A percentile compares a stretch with the other conserved stretches of the same genome.
Conservation (phyloP, 495 filamentous ascomycete genomes). For the Xylaria castorea region DNA sequence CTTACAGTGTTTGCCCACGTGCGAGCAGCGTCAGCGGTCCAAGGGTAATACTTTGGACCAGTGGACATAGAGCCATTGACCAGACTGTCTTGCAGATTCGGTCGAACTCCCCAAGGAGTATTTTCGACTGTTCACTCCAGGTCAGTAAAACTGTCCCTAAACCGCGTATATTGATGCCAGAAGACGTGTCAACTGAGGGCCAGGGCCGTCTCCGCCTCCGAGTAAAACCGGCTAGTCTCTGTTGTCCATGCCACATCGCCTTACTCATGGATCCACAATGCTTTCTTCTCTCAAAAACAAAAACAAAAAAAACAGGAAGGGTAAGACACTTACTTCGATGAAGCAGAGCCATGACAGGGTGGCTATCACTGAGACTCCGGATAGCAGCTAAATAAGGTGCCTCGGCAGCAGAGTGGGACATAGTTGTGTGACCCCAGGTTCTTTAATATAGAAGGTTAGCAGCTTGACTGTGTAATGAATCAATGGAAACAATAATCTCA, state of each 20-base stretch:
- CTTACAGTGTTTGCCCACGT: slow-evolving; percentile 19
- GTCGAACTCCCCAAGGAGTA: slow-evolving; percentile 39
- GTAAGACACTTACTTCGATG: slow-evolving; percentile 37
- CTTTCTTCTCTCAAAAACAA: background rate
- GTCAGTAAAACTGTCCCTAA: slow-evolving; percentile 33
- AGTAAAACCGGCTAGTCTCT: background rate
- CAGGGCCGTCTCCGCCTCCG: background rate
- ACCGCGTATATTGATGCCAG: background rate
- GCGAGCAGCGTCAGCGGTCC: slow-evolving; percentile 25
- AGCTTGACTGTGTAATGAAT: background rate
- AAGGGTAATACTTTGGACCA: slow-evolving; percentile 23
- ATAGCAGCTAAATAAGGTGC: slow-evolving; percentile 45
- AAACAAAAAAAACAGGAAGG: background rate
- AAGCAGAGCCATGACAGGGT: slow-evolving; percentile 38
- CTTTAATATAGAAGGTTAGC: background rate
- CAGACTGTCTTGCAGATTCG: slow-evolving; percentile 33
- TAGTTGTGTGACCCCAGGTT: slow-evolving; percentile 41
- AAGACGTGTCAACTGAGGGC: background rate
- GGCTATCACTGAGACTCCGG: slow-evolving; percentile 41
- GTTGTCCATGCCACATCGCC: background rate
- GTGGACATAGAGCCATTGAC: slow-evolving; percentile 33
- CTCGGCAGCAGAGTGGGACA: slow-evolving; percentile 43
- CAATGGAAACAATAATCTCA: background rate
- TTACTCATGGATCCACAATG: background rate
- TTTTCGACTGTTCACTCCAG: slow-evolving; percentile 33